Base-by-base conservation (phyloP, 2,329 filamentous ascomycete species). In the Venturia oleaginea region DNA sequence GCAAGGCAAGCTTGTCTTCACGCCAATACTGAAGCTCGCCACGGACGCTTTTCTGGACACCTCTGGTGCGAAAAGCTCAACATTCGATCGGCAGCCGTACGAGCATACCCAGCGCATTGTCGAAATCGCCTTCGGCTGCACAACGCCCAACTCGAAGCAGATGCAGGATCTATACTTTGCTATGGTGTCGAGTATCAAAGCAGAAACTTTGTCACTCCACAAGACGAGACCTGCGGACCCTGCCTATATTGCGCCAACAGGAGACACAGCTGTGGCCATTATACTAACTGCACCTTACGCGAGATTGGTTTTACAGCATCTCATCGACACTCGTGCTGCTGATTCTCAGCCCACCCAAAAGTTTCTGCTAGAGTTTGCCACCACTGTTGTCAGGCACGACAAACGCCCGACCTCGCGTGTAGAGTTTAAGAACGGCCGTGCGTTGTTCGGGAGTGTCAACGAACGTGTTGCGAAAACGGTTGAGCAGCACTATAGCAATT, bases 131-230 rank as follows among this genome's bases (percentile, higher is more conserved):
- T 34, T 57, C 1, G 15, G 27, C 30, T 57, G 51, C 51, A 57
- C 51, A 19, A 57, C 30, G 30, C 51, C 51, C 6, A 34, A 34
- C 17, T n/a, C 30, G 27, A 34, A 57, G 51, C 30, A 19, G 19
- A 34, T 57, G 51, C 51, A 57, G n/a, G 30, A 57, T 27, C 51
- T 57, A 6, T 57, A 57, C 24, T 57, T 30, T 37, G 51, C 27
- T n/a, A 57, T 57, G 51, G 51, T 34, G 30, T 57, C 51, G 13
- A 57, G 51, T 19, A 57, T 57, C 30, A 57, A 34, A 57, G 51
- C 51, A 30, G 15, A 57, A n/a, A 34, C 27, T 11, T 5, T 57
- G 24, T 57, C 24, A 34, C 27, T 57, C 27, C 34, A 10, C 30
- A 57, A 57, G 19, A 27, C 19, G 24, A 57, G 19, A 34, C 17